These are phyloP conservation scores for Xylaria curta DNA, from an alignment of 495 filamentous ascomycete genomes.

Conservation along the genomic window DNA sequence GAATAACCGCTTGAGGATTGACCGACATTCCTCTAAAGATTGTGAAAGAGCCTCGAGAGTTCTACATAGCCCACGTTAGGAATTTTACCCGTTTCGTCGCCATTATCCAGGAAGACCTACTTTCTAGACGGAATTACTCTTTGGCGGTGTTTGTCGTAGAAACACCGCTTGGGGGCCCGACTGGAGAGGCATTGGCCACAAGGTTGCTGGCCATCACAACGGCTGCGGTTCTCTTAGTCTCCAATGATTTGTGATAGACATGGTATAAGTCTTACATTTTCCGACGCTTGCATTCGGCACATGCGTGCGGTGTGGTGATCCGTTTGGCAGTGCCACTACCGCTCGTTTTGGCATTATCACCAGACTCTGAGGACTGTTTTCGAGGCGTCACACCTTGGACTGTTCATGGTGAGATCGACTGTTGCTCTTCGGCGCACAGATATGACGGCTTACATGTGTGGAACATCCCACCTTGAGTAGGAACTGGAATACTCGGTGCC, in stretches of 20 bases:
- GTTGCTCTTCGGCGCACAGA: background rate
- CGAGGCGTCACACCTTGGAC: conserved; percentile 57
- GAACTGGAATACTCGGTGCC: conserved; percentile 56
- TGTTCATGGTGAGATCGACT: conserved; percentile 28
- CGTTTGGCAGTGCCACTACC: conserved; percentile 43
- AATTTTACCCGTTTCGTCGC: background rate
- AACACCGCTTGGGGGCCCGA: conserved; percentile 62
- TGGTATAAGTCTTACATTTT: conserved; percentile 55
- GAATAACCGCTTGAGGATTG: conserved; percentile 60
- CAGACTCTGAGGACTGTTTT: conserved; percentile 54
- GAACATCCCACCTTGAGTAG: conserved; percentile 60
- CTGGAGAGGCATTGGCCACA: conserved; percentile 65
- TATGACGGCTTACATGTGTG: conserved; percentile 51
- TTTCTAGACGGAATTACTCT: conserved; percentile 64
- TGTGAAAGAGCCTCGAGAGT: conserved; percentile 64
- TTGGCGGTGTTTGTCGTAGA: conserved; percentile 66
- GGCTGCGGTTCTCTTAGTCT: conserved; percentile 44
- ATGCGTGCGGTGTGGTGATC: conserved; percentile 64
- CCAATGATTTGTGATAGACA: conserved; percentile 4
- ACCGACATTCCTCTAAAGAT: conserved; percentile 64
- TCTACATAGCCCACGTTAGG: conserved; percentile 33
- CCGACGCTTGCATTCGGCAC: conserved; percentile 64
- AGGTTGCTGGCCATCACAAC: conserved; percentile 64
- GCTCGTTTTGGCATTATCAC: conserved; percentile 52
- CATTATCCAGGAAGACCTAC: conserved; percentile 30